phyloP scores from a whole-genome alignment of 306 rosid species.

The Cyamopsis tetragonoloba region DNA sequence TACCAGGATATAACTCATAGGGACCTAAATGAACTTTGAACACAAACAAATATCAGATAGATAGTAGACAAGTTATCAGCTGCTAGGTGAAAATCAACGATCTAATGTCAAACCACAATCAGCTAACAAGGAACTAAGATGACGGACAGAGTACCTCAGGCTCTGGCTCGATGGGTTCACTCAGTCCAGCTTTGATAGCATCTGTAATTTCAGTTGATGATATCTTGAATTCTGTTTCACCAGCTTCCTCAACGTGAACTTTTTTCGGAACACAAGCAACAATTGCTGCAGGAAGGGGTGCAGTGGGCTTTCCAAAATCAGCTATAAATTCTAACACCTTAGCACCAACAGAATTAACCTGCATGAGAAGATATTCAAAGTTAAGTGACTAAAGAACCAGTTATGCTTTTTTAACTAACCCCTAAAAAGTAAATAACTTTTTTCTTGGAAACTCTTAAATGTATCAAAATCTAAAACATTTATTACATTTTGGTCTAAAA shows the following conservation, averaged over 20 bases:
- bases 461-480: background rate
- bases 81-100: background rate
- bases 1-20: slow-evolving; percentile 2
- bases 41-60: background rate
- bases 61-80: slow-evolving; percentile 5
- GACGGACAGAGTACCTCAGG: slow-evolving; percentile 71
- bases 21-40: background rate
- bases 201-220: slow-evolving; percentile 72
- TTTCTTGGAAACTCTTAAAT: background rate
- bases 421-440: background rate
- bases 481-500: background rate
- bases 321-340: slow-evolving; percentile 80
- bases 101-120: background rate
- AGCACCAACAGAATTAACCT: slow-evolving; percentile 92
- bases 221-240: slow-evolving; percentile 92
- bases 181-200: slow-evolving; percentile 84
- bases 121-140: slow-evolving; percentile 4
- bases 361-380: slow-evolving; percentile 21
- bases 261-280: slow-evolving; percentile 94
- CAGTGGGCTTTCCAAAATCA: slow-evolving; percentile 83
- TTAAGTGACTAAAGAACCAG: background rate
- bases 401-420: background rate
- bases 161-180: slow-evolving; percentile 81
- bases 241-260: slow-evolving; percentile 76
- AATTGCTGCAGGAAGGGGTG: slow-evolving; percentile 97